Conservation (phyloP, 139 green algal species). For the Pseudopediastrum boryanum region DNA sequence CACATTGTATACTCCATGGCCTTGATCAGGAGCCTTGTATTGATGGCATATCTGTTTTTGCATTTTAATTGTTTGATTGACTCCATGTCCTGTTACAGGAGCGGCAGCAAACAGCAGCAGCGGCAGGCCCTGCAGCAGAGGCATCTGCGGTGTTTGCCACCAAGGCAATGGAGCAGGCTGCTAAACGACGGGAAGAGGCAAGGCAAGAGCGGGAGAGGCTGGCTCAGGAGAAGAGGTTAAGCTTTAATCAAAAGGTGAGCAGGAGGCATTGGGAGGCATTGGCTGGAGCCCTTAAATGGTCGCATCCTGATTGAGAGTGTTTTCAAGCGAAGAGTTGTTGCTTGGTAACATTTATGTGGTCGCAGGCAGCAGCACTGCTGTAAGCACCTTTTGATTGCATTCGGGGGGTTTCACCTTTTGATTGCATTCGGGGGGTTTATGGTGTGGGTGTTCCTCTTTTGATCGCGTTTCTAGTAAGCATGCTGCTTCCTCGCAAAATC, state of each 20-base stretch:
- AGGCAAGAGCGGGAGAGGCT: constrained; percentile 42
- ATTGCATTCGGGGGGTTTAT: background rate
- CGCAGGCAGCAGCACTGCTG: background rate
- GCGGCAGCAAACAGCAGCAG: constrained; percentile 43
- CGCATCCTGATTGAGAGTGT: background rate
- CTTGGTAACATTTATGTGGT: background rate
- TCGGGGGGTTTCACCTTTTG: background rate
- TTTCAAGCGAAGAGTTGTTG: background rate
- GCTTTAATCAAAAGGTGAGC: constrained; percentile 62
- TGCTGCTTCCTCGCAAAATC: no score
- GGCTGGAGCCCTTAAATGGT: background rate
- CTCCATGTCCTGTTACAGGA: constrained; percentile 43
- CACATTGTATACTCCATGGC: background rate
- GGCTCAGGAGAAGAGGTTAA: constrained; percentile 40
- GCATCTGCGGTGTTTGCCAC: constrained; percentile 36
- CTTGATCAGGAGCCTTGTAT: no score
- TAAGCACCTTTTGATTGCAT: constrained; percentile 1
- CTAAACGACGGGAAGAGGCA: constrained; percentile 38
- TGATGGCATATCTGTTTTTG: background rate
- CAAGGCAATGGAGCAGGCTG: constrained; percentile 37
- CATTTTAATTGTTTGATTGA: background rate
- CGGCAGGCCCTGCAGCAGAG: constrained; percentile 40
- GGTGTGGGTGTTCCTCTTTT: constrained; percentile 12
- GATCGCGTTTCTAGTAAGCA: no score
- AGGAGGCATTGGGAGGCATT: background rate